These are phyloP conservation scores for Sporothrix dimorphospora DNA, from an alignment of 2,329 filamentous ascomycete species.

Conservation along the genomic window DNA sequence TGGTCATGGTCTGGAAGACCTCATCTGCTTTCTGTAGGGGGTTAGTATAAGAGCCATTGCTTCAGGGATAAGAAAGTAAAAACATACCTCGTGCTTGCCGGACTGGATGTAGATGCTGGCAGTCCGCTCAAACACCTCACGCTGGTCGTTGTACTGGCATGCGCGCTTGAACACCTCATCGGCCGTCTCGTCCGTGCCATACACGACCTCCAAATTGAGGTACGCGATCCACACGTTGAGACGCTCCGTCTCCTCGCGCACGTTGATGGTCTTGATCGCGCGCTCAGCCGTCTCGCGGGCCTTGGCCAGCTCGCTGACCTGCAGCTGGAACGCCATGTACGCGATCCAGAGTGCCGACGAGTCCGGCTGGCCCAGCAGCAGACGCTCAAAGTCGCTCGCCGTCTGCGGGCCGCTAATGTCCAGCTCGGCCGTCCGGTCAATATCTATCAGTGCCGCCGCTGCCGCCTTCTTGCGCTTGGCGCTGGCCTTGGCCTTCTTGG, in stretches of 20 bases:
- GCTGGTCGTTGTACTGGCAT: slow-evolving; percentile 89
- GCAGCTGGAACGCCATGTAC: slow-evolving; percentile 98
- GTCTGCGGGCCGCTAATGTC: slow-evolving; percentile 88
- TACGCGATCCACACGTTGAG: slow-evolving; percentile 93
- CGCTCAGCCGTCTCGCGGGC: slow-evolving; percentile 89
- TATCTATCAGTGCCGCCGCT: slow-evolving; percentile 74
- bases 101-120: slow-evolving; percentile 95
- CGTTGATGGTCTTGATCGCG: slow-evolving; percentile 87
- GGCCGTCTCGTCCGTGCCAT: slow-evolving; percentile 79
- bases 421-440: slow-evolving; percentile 90
- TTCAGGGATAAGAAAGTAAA: rapidly evolving
- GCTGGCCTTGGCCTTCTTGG: slow-evolving; percentile 45
- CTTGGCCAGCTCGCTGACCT: slow-evolving; percentile 84
- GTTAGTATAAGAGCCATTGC: background rate
- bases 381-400: slow-evolving; percentile 88
- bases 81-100: slow-evolving; percentile 75
- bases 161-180: slow-evolving; percentile 89
- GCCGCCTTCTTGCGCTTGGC: slow-evolving; percentile 74
- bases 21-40: slow-evolving; percentile 75
- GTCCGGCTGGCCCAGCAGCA: slow-evolving; percentile 88
- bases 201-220: slow-evolving; percentile 91
- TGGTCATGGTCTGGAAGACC: slow-evolving; percentile 82
- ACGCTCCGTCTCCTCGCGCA: slow-evolving; percentile 89
- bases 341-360: slow-evolving; percentile 92
- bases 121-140: slow-evolving; percentile 86